A percentile compares a stretch with the other conserved stretches of the same genome.
Evolutionary conservation across 441 rosid genomes (phyloP).

Genomic region (Adansonia madagascariensis): DNA sequence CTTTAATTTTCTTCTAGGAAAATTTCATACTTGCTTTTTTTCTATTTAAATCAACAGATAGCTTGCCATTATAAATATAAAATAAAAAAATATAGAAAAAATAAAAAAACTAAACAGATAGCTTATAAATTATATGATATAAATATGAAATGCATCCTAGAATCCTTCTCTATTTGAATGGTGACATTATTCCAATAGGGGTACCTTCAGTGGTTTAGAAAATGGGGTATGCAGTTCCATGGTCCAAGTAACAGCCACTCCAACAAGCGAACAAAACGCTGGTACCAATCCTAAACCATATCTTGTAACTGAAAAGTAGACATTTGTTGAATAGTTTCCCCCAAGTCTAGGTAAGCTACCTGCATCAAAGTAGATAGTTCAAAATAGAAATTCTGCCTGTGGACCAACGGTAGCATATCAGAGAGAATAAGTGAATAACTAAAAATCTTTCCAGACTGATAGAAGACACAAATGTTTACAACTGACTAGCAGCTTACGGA

Average conservation of each 20-base stretch:
- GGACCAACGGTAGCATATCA: background rate
- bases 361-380: slow-evolving; percentile 36
- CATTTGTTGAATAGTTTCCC: slow-evolving; percentile 30
- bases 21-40: background rate
- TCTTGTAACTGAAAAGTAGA: slow-evolving; percentile 71
- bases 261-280: slow-evolving; percentile 72
- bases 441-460: too few relatives aligned
- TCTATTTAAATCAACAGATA: background rate
- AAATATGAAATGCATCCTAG: background rate
- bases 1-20: background rate
- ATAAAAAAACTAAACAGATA: background rate
- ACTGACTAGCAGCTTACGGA: background rate
- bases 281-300: slow-evolving; percentile 90
- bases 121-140: background rate
- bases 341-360: slow-evolving; percentile 49
- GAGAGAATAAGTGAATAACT: background rate
- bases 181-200: slow-evolving; percentile 56
- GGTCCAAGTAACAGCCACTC: slow-evolving; percentile 66
- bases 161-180: background rate
- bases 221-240: slow-evolving; percentile 61
- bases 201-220: slow-evolving; percentile 57
- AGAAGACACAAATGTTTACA: too few relatives aligned
- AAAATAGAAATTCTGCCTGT: slow-evolving; percentile 4
- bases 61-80: background rate
- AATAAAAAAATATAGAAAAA: background rate